Evolutionary conservation across 1,284 basidiomycete genomes (phyloP), one percentile per base, ranked within the genome.

Genomic region (Cryptococcus maquisensis): DNA sequence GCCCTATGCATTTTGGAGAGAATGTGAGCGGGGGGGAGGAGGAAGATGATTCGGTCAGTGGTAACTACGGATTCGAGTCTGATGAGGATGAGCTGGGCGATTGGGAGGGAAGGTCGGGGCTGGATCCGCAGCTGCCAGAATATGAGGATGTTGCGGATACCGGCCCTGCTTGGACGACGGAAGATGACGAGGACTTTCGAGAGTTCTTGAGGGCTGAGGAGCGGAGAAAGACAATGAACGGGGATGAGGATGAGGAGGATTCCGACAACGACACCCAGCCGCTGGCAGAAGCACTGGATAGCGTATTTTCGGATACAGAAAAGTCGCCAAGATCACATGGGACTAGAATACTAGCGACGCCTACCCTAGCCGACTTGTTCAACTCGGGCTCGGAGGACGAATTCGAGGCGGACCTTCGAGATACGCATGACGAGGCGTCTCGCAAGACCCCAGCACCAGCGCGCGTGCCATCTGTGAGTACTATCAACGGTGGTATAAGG

Each of bases 31-130:
- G 52, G 36, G 55, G 43, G 5, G 59, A 60, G 32, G 50, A 56
- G 28, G 46, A 43, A 26, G 44, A 37, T 36, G 40, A 24, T 20
- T 52, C 51, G 21, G 40, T 43, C 15, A 32, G 15, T 7, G 49
- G 39, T 7, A 47, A 48, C 6, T 48, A 39, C 2, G 54, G 57
- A n/a, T 55, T 60, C 45, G 62, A 60, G 4, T 51, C 52, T 5
- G 65, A 69, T 20, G 66, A 71, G 51, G 72, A 72, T 55, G 69
- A 67, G 49, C 47, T 72, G 5, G 70, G 68, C 5, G 60, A 49
- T 42, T 72, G 69, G 70, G 66, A 57, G n/a, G 64, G 66, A 2
- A 24, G 56, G 23, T 64, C 64, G 1, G 69, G 65, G 2, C 50
- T 70, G 38, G 68, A 68, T 41, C 50, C 48, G 16, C 67, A 73